phyloP scores from a whole-genome alignment of 306 rosid species.

The Astragalus glycyphyllos region DNA sequence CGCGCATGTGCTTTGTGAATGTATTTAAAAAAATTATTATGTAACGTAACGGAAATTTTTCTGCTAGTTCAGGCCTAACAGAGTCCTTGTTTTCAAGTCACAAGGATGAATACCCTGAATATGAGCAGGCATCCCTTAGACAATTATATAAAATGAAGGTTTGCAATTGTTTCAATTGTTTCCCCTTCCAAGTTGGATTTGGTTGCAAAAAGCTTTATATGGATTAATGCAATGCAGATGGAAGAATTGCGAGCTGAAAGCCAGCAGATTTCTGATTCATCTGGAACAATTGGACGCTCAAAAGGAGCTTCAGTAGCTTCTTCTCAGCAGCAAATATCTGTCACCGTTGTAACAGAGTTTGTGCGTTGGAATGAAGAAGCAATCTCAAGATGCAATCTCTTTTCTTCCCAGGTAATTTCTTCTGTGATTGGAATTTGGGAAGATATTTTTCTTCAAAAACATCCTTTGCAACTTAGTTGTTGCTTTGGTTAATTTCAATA shows the following conservation, averaged over 20 bases:
- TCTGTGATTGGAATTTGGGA: slow-evolving; percentile 29
- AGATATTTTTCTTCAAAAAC: slow-evolving; percentile 13
- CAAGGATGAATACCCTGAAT: slow-evolving; percentile 98
- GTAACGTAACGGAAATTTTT: slow-evolving; percentile 33
- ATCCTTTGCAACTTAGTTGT: slow-evolving; percentile 1
- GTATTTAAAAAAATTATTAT: slow-evolving; percentile 24
- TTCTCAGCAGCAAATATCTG: slow-evolving; percentile 95
- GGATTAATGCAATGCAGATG: slow-evolving; percentile 60
- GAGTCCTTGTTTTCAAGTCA: slow-evolving; percentile 89
- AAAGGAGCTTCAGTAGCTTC: slow-evolving; percentile 81
- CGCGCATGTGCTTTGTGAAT: neutral
- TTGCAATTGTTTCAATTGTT: slow-evolving; percentile 42
- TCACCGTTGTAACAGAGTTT: slow-evolving; percentile 96
- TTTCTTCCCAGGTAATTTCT: slow-evolving; percentile 82
- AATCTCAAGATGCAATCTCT: slow-evolving; percentile 88
- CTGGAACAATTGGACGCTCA: slow-evolving; percentile 92
- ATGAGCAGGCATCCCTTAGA: slow-evolving; percentile 91
- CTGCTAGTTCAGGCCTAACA: slow-evolving; percentile 77
- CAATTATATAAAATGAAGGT: slow-evolving; percentile 93
- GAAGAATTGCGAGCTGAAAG: slow-evolving; percentile 89
- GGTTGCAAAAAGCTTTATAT: slow-evolving; percentile 34
- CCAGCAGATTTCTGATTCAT: slow-evolving; percentile 78
- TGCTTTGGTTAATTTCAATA: slow-evolving; percentile 5
- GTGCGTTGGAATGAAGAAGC: slow-evolving; percentile 99
- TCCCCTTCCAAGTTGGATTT: slow-evolving; percentile 36